Evolutionary conservation across 1,139 yeast genomes (phyloP).

Genomic region (Suhomyces ambrosiae): DNA sequence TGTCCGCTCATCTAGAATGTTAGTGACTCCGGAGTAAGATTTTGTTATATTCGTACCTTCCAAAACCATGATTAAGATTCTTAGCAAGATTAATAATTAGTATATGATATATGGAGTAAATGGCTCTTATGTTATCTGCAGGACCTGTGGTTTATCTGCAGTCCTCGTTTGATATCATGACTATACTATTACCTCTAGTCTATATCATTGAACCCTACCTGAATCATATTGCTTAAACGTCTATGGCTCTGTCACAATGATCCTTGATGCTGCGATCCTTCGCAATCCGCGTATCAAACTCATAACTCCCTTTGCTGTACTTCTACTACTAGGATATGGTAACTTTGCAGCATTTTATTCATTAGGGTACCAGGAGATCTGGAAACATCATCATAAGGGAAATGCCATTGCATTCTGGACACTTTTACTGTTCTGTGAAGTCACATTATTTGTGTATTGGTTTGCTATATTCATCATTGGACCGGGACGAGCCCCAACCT

Average conservation of each 20-base stretch:
- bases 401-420: constrained; percentile 42
- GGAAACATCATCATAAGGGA: constrained; percentile 31
- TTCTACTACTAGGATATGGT: constrained; percentile 32
- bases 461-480: constrained; percentile 28
- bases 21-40: constrained; percentile 4
- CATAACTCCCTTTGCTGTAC: constrained; percentile 26
- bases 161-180: neutral
- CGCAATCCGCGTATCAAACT: constrained; percentile 16
- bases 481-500: constrained; percentile 35
- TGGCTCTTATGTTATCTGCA: neutral
- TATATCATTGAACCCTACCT: neutral
- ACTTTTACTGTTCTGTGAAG: constrained; percentile 29
- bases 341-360: constrained; percentile 38
- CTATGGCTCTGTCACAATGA: constrained; percentile 8
- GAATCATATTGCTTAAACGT: neutral
- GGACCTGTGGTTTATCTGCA: too few species aligned
- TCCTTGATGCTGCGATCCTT: constrained; percentile 15
- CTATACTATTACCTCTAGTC: too few species aligned
- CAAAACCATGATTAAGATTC: constrained; percentile 7
- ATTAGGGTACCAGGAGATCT: constrained; percentile 41
- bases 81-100: too few species aligned
- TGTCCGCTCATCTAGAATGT: constrained; percentile 36
- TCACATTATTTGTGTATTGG: constrained; percentile 37
- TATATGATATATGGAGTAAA: neutral
- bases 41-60: constrained; percentile 17